phyloP scores from a whole-genome alignment of 192 early-diverging fungal species.

The Rhizoclosmatium sp. region DNA sequence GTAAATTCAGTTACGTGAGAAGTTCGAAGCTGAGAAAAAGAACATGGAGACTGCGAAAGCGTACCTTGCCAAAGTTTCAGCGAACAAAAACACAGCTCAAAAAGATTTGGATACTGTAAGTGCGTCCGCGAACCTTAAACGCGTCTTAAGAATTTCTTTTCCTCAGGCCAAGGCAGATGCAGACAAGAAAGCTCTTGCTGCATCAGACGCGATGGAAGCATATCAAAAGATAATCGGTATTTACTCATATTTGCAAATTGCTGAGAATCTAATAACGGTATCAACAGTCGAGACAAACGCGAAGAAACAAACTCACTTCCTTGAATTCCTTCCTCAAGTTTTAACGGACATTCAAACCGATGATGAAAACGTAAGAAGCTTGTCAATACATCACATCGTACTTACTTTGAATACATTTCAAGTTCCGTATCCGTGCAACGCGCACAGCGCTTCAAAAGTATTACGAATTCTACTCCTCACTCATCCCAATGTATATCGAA shows the following conservation, averaged over 20 bases:
- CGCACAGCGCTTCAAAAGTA: constrained; percentile 41
- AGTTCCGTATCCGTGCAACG: constrained; percentile 42
- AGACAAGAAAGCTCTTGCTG: constrained; percentile 51
- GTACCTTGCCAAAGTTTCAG: constrained; percentile 40
- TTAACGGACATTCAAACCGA: too few species aligned
- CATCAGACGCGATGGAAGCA: constrained; percentile 40
- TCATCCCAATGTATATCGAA: constrained; percentile 24
- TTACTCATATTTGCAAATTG: neutral
- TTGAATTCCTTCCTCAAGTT: constrained; percentile 46
- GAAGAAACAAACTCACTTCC: constrained; percentile 46
- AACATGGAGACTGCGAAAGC: constrained; percentile 46
- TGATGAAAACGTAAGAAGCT: too few species aligned
- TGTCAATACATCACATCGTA: too few species aligned
- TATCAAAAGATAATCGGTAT: constrained; percentile 52
- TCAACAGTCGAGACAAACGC: constrained; percentile 51
- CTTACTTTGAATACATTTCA: too few species aligned
- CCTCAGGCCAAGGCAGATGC: constrained; percentile 43
- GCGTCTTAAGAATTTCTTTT: too few species aligned
- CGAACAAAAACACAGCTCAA: constrained; percentile 47
- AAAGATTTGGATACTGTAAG: constrained; percentile 46
- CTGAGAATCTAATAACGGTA: too few species aligned
- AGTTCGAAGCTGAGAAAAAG: constrained; percentile 50
- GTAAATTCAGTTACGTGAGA: constrained; percentile 28
- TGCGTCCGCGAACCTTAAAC: too few species aligned
- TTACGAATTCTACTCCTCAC: constrained; percentile 32